These are phyloP conservation scores for Colletotrichum sansevieriae DNA, from an alignment of 2,329 filamentous ascomycete genomes.

Conservation along the genomic window DNA sequence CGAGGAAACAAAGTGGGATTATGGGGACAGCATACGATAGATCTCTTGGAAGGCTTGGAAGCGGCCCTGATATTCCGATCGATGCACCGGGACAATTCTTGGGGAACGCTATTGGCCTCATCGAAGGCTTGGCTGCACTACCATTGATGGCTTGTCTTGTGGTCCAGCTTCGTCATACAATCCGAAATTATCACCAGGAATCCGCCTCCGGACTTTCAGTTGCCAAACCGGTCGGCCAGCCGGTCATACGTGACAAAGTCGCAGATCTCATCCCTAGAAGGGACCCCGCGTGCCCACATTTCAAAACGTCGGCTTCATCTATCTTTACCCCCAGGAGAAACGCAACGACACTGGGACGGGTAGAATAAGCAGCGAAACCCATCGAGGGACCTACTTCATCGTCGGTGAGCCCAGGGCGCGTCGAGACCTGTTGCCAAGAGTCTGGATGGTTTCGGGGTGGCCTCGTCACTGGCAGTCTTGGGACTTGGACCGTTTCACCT, in stretches of 20 bases:
- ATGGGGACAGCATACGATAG: neutral
- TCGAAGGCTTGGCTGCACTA: slow-evolving; percentile 9
- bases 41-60: slow-evolving; percentile 41
- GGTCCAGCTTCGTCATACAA: neutral
- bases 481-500: slow-evolving; percentile 40
- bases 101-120: slow-evolving; percentile 21
- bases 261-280: slow-evolving; percentile 20
- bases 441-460: slow-evolving; percentile 24
- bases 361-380: neutral
- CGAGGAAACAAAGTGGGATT: slow-evolving; percentile 18
- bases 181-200: too few relatives aligned
- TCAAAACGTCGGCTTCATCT: slow-evolving; percentile 38
- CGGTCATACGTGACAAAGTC: slow-evolving; percentile 29
- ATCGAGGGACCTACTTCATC: neutral
- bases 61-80: slow-evolving; percentile 38
- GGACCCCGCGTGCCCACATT: slow-evolving; percentile 10
- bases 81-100: slow-evolving; percentile 11
- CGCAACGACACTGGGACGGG: neutral
- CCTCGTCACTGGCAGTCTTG: slow-evolving; percentile 32
- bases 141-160: neutral
- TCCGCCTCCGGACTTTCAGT: neutral
- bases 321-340: slow-evolving; percentile 28
- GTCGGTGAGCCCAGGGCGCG: neutral
- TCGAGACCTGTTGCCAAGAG: slow-evolving; percentile 28
- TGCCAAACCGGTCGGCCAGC: slow-evolving; percentile 6